These are phyloP conservation scores for Penicillium daleae DNA, from an alignment of 495 filamentous ascomycete species.

Conservation along the genomic window DNA sequence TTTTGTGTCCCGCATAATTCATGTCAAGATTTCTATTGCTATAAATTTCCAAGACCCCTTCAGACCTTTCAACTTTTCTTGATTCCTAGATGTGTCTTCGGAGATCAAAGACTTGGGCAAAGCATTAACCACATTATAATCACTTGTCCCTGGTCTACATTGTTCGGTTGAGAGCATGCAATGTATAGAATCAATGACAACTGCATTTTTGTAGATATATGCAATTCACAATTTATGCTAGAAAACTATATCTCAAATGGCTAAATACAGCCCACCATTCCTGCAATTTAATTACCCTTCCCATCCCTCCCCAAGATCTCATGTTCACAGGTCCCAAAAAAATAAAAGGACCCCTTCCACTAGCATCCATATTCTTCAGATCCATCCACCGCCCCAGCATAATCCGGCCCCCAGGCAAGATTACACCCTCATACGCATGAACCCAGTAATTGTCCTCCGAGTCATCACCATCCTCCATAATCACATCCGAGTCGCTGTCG, in stretches of 20 bases:
- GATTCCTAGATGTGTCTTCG: background rate
- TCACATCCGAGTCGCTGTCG: conserved; percentile 13
- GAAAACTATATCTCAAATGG: background rate
- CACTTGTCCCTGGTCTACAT: background rate
- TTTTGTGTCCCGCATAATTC: conserved; percentile 24
- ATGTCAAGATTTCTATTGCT: conserved; percentile 13
- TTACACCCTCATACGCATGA: conserved; percentile 52
- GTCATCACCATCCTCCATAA: conserved; percentile 18
- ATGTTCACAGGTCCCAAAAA: conserved; percentile 50
- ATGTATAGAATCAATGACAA: background rate
- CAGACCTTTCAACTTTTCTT: background rate
- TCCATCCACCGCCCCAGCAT: conserved; percentile 55
- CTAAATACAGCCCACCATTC: background rate
- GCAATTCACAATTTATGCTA: background rate
- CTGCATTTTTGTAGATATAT: too few species aligned
- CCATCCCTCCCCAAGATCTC: background rate
- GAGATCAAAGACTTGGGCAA: background rate
- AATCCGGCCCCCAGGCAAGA: conserved; percentile 51
- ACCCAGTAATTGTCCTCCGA: conserved; percentile 33
- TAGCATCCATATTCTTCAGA: conserved; percentile 22
- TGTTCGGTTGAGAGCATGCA: background rate
- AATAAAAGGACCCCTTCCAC: conserved; percentile 54
- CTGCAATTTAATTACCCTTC: background rate
- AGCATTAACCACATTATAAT: background rate
- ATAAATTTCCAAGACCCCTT: conserved; percentile 12